Evolutionary conservation across 148 eudicot genomes (phyloP), one percentile per base, ranked within the genome.

Genomic region (Linanthus parryae): DNA sequence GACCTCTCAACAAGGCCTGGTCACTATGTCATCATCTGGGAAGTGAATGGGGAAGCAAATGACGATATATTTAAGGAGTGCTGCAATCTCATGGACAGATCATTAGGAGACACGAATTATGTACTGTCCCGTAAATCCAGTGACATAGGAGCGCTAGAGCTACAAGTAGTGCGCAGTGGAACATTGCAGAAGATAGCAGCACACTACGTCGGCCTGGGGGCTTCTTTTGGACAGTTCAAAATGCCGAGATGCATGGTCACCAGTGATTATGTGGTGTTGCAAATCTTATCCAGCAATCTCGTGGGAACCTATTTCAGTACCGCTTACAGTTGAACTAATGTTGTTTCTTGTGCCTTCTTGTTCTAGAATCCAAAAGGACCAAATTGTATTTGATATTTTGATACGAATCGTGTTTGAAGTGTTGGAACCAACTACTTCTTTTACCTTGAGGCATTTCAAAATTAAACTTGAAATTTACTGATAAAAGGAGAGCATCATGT

Each of bases 101-200:
- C 90, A 0, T 86, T 86, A 16, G n/a, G n/a, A n/a, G 95, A 86
- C 55, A 74, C 82, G 3, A 90, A 90, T 0, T 86, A 86, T 34
- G 52, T 72, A 38, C 56, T 82, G 18, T 67, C 90, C 0, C 62
- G 95, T 1, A 86, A 82, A 44, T 72, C 72, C 0, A 71, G 75
- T 0, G 46, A 48, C 2, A 86, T 86, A 17, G 95, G 90, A 8
- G 54, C 90, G 0, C 68, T 86, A 3, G 95, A 86, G 69, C 81
- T 86, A 2, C 58, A 76, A 35, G 54, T 86, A 2, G 22, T 82
- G 48, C 61, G 48, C 61, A 72, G 58, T 41, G 95, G 90, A 2
- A 82, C 95, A 0, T 86, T 86, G 34, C 59, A 67, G 5, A 66
- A 79, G 84, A 64, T 86, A 8, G 24, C 79, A 58, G 64, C 74